Conservation (phyloP, 441 rosid species). For the Arabidopsis lyrata region DNA sequence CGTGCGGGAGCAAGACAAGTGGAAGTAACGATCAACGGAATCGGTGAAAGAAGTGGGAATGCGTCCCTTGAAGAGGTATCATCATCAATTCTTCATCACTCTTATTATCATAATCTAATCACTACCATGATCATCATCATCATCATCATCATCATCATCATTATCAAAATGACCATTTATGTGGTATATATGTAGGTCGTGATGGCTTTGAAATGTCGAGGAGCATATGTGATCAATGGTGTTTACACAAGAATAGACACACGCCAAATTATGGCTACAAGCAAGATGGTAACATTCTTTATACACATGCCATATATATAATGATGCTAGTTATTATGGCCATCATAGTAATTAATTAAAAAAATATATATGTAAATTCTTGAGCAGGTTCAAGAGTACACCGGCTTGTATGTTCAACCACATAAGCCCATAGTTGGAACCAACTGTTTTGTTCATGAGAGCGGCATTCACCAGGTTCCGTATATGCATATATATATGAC, state of each 20-base stretch:
- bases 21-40: constrained; percentile 43
- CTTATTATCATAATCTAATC: background rate
- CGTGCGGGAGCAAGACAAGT: constrained; percentile 45
- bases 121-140: background rate
- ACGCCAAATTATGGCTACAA: constrained; percentile 77
- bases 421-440: constrained; percentile 94
- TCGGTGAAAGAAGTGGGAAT: constrained; percentile 45
- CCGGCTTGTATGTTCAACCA: constrained; percentile 83
- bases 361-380: constrained; percentile 8
- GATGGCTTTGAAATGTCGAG: constrained; percentile 87
- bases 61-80: constrained; percentile 44
- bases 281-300: constrained; percentile 74
- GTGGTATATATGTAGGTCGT: constrained; percentile 55
- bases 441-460: constrained; percentile 88
- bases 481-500: background rate
- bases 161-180: background rate
- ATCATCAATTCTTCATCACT: background rate
- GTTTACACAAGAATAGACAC: constrained; percentile 73
- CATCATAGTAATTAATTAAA: background rate
- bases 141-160: background rate
- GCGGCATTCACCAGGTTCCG: constrained; percentile 81
- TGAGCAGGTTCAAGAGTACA: constrained; percentile 80
- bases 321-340: background rate
- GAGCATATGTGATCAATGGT: constrained; percentile 68
- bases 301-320: background rate